Conservation (phyloP, 2,329 filamentous ascomycete genomes). For the Bipolaris gigantea region DNA sequence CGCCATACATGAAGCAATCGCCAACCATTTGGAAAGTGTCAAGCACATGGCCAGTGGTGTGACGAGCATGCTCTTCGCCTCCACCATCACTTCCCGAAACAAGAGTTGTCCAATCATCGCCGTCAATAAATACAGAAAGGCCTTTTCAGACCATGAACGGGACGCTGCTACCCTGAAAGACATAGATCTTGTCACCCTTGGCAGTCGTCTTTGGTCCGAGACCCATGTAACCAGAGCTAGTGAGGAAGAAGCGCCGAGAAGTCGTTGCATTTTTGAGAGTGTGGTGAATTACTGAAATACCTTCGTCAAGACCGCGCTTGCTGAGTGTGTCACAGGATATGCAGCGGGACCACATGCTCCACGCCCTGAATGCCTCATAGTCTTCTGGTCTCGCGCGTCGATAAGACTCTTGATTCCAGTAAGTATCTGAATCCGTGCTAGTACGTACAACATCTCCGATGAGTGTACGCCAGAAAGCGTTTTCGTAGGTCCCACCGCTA, state of each 20-base stretch:
- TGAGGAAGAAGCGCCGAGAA: constrained; percentile 25
- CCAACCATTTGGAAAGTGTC: constrained; percentile 14
- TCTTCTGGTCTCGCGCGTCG: constrained; percentile 16
- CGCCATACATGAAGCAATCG: constrained; percentile 23
- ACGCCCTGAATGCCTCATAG: constrained; percentile 15
- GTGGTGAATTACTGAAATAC: constrained; percentile 21
- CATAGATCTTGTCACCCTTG: constrained; percentile 18
- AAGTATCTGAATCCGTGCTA: not conserved
- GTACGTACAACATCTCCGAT: constrained; percentile 16
- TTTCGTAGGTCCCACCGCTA: constrained; percentile 13
- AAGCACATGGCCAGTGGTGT: not conserved
- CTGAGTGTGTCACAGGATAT: constrained; percentile 25
- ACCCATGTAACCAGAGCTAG: constrained; percentile 22
- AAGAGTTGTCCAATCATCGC: not conserved
- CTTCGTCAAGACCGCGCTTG: constrained; percentile 18
- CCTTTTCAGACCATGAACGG: constrained; percentile 20
- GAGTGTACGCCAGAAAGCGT: constrained; percentile 24
- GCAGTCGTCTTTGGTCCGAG: constrained; percentile 18
- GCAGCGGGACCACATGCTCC: constrained; percentile 27
- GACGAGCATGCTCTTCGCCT: not conserved
- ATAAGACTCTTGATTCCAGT: constrained; percentile 4
- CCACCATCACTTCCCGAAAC: not conserved
- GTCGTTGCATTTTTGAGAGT: constrained; percentile 22
- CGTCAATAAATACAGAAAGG: not conserved
- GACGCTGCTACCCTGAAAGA: constrained; percentile 18